Base-by-base conservation (phyloP, 441 rosid species). In the Corymbia calophylla region DNA sequence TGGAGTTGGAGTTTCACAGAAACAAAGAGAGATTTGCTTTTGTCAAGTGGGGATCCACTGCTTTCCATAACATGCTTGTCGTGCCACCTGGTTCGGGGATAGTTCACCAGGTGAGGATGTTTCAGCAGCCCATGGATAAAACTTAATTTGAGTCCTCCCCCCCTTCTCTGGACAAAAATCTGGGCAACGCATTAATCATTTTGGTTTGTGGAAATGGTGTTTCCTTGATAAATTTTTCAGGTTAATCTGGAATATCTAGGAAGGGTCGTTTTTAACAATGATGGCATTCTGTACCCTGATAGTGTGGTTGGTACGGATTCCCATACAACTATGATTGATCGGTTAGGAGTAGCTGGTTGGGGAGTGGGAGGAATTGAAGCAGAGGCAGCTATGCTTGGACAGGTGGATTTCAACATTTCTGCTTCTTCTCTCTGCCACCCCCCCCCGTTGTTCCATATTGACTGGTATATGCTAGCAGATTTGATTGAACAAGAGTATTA, bases 301-400 rank as follows among this genome's bases (percentile, higher is more conserved):
- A 95, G 96, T 10, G 95, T 95, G 90, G 96, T 95, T 87, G 96
- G 95, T 9, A 95, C 96, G 9, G 96, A 94, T 89, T 95, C 96
- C 54, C 97, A 94, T 91, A 95, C 96, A 39, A 95, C 97, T 13
- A 95, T 95, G 97, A 94, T 95, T 88, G 95, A 95, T 92, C 96
- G 96, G 31, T 49, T 95, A 90, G 96, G 96, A 89, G 96, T 95
- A 88, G 94, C 96, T 90, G 96, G 96, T 80, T 95, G 96, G 97
- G 97, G 96, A 90, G 96, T 93, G 91, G 97, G 96, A 89, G 97
- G 96, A 88, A 95, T 95, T 87, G 96, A 95, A 92, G 96, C 95
- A 70, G 96, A 94, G 90, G 96, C 97, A 35, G 92, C 94, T 64
- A 95, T 95, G 96, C 95, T 95, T 87, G 96, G 96, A 53, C 96